Conservation (phyloP, 2,329 filamentous ascomycete species). For the Phoma herbarum region DNA sequence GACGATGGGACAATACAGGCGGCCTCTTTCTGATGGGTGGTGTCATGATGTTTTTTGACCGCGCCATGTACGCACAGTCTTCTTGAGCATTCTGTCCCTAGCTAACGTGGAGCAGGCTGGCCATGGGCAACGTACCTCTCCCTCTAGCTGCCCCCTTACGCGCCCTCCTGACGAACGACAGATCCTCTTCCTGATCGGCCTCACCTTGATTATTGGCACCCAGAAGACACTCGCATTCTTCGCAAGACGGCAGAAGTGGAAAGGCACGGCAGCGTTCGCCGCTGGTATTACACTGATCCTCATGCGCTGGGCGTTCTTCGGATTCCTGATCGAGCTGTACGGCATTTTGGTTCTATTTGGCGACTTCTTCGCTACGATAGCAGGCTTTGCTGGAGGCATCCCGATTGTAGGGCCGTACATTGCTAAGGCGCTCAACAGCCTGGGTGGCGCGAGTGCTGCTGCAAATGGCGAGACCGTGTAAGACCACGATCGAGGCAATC, state of each 20-base stretch:
- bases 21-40: constrained; percentile 94
- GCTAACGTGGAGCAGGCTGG: constrained; percentile 68
- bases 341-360: constrained; percentile 94
- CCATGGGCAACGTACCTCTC: constrained; percentile 87
- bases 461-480: constrained; percentile 19
- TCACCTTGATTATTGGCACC: constrained; percentile 93
- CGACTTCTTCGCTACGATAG: constrained; percentile 93
- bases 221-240: constrained; percentile 95
- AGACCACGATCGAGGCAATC: neutral
- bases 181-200: constrained; percentile 97
- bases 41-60: constrained; percentile 96
- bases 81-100: neutral
- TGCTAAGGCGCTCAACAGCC: constrained; percentile 74
- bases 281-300: constrained; percentile 85
- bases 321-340: constrained; percentile 90
- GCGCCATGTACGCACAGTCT: constrained; percentile 76
- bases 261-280: constrained; percentile 89
- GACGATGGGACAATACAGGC: constrained; percentile 61
- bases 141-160: constrained; percentile 6
- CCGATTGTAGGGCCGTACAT: constrained; percentile 90
- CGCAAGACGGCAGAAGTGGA: constrained; percentile 88
- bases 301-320: constrained; percentile 87
- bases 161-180: constrained; percentile 51
- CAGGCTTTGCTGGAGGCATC: constrained; percentile 82
- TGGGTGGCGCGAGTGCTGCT: constrained; percentile 38